Evolutionary conservation across 148 eudicot species (phyloP).

Genomic region (Heliosperma pusillum): DNA sequence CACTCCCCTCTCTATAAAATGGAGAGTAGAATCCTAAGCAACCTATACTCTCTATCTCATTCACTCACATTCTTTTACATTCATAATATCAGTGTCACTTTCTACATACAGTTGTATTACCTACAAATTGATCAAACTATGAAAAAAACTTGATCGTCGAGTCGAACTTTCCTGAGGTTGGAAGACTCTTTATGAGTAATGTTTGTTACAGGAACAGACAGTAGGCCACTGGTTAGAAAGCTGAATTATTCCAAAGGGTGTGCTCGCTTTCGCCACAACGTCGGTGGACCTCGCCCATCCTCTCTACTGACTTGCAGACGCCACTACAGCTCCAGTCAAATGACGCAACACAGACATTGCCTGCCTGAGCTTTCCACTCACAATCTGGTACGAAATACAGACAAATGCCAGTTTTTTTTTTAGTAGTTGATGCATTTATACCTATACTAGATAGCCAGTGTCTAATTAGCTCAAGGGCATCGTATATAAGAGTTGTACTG

Average conservation of each 20-base stretch:
- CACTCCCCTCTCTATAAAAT: background rate
- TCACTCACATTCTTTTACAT: background rate
- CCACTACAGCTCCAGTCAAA: slow-evolving; percentile 97
- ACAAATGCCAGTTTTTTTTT: no score
- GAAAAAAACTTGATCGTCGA: background rate
- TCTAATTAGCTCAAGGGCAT: no score
- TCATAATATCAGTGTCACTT: background rate
- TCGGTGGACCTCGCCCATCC: slow-evolving; percentile 65
- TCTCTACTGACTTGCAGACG: slow-evolving; percentile 76
- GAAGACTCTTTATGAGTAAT: background rate
- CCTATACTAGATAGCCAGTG: background rate
- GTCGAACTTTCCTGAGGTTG: background rate
- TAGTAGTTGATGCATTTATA: no score
- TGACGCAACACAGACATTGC: slow-evolving; percentile 74
- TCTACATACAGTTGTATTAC: background rate
- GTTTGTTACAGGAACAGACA: background rate
- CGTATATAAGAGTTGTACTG: no score
- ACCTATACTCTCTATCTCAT: background rate
- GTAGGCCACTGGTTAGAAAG: background rate
- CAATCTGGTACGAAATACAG: slow-evolving; percentile 44
- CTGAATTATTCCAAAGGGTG: slow-evolving; percentile 47
- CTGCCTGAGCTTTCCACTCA: slow-evolving; percentile 63
- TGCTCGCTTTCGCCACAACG: slow-evolving; percentile 74
- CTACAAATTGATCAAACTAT: no score
- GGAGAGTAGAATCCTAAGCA: background rate